phyloP scores from a whole-genome alignment of 257 asterid species.

The Apocynum venetum region DNA sequence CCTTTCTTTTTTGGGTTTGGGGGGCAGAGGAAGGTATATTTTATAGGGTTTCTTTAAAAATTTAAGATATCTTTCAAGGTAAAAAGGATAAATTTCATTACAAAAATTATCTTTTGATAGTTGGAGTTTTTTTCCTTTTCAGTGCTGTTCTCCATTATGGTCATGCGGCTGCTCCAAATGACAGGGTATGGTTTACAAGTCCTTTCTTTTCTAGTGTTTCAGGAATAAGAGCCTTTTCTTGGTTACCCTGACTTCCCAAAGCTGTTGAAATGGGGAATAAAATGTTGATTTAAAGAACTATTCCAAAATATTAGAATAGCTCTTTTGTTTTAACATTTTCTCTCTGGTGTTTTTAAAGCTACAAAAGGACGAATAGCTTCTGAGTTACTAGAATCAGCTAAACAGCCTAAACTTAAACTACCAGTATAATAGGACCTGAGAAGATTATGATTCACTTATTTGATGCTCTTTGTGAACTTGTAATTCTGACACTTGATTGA shows the following conservation, averaged over 20 bases:
- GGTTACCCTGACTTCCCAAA: not conserved
- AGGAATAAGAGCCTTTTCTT: not conserved
- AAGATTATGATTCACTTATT: not conserved
- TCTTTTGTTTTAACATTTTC: not conserved
- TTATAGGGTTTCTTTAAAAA: no score
- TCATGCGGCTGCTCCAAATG: slow-evolving; percentile 99
- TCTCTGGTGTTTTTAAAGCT: not conserved
- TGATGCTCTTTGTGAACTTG: not conserved
- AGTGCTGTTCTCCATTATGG: slow-evolving; percentile 97
- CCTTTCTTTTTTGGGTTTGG: not conserved
- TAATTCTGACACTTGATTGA: not conserved
- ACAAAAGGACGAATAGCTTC: not conserved
- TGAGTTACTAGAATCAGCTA: not conserved
- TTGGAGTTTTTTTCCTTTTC: slow-evolving; percentile 20
- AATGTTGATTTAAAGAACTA: not conserved
- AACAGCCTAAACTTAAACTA: not conserved
- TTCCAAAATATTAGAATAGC: not conserved
- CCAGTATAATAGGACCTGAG: not conserved
- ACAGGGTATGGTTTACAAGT: slow-evolving; percentile 52
- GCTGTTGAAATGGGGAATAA: not conserved
- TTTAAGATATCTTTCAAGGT: not conserved
- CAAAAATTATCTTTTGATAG: slow-evolving; percentile 26
- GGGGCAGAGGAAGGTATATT: no score
- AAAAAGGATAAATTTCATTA: not conserved
- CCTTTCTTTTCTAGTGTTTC: not conserved